phyloP scores from a whole-genome alignment of 2,329 filamentous ascomycete species.

The Coleophoma eucalyptorum region DNA sequence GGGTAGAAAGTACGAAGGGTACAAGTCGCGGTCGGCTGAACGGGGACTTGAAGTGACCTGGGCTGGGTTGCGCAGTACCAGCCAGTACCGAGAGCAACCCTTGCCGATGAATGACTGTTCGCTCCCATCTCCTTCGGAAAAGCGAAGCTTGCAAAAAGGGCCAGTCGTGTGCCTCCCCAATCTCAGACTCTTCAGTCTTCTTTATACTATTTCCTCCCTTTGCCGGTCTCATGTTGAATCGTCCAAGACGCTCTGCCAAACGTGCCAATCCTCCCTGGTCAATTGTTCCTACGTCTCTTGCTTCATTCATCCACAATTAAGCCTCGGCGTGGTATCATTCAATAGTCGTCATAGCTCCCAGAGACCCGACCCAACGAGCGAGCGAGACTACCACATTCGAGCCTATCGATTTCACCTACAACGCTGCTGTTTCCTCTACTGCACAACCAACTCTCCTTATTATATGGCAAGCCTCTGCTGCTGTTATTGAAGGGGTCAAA shows the following conservation, averaged over 20 bases:
- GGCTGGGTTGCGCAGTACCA: too few species aligned
- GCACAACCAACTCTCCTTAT: slow-evolving; percentile 2
- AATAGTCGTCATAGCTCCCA: slow-evolving; percentile 1
- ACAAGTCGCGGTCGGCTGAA: too few species aligned
- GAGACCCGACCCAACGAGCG: background rate
- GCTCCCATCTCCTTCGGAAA: too few species aligned
- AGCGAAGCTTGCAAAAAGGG: too few species aligned
- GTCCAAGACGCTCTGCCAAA: background rate
- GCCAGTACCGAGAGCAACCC: too few species aligned
- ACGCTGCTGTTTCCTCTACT: slow-evolving; percentile 10
- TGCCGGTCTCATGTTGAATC: background rate
- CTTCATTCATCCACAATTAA: background rate
- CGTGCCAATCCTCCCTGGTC: background rate
- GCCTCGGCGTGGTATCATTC: slow-evolving; percentile 1
- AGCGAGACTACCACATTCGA: background rate
- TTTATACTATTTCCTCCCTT: too few species aligned
- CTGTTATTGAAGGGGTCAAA: slow-evolving; percentile 13
- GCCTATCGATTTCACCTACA: slow-evolving; percentile 3
- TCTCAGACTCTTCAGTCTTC: background rate
- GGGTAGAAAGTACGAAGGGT: too few species aligned
- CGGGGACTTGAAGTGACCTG: too few species aligned
- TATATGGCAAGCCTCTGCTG: slow-evolving; percentile 8
- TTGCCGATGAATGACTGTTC: too few species aligned
- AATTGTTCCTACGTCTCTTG: background rate
- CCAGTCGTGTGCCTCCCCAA: background rate